phyloP scores from a whole-genome alignment of 106 monocot species.

The Platanthera guangdongensis region DNA sequence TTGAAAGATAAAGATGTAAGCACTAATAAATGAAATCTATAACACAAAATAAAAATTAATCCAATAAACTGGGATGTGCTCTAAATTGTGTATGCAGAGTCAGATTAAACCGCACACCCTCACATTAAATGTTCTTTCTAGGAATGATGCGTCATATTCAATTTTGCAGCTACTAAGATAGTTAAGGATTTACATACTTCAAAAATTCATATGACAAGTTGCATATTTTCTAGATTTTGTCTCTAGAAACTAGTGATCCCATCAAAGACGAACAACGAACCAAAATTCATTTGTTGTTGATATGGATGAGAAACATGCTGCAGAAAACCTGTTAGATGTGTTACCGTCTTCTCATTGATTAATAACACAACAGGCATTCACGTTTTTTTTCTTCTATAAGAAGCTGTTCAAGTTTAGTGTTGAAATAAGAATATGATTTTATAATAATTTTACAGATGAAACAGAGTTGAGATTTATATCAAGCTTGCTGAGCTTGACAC shows the following conservation, averaged over 20 bases:
- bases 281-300: conserved; percentile 92
- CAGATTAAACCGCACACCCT: too few relatives aligned
- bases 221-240: conserved; percentile 47
- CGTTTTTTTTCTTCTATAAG: background rate
- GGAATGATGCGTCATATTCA: background rate
- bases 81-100: too few relatives aligned
- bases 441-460: conserved; percentile 60
- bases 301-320: conserved; percentile 87
- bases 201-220: background rate
- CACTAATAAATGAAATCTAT: too few relatives aligned
- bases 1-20: too few relatives aligned
- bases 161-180: background rate
- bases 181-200: background rate
- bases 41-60: too few relatives aligned
- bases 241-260: conserved; percentile 91
- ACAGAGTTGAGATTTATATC: conserved; percentile 91
- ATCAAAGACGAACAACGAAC: conserved; percentile 88
- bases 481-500: conserved; percentile 96
- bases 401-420: background rate
- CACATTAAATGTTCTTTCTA: too few relatives aligned
- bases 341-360: conserved; percentile 64
- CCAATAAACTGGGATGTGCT: too few relatives aligned
- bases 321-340: conserved; percentile 81
- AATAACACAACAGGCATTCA: conserved; percentile 67
- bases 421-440: background rate